phyloP scores from a whole-genome alignment of 2,329 filamentous ascomycete genomes.

The Verticillium nubilum region DNA sequence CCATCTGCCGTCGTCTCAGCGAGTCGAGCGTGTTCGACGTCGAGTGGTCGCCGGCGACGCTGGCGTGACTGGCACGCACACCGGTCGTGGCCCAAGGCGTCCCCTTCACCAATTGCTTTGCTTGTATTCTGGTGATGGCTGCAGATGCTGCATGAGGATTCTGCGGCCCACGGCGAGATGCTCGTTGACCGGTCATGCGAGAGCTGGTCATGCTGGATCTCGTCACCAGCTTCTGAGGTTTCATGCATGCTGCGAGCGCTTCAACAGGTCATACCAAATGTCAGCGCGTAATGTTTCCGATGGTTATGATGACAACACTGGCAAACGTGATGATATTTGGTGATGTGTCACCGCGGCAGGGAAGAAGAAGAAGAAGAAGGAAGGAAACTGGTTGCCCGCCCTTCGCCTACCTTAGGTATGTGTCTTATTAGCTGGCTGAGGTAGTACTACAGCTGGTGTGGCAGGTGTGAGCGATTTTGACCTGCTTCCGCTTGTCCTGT shows the following conservation, averaged over 20 bases:
- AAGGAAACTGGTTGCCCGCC: too few species aligned
- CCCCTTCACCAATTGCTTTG: slow-evolving; percentile 9
- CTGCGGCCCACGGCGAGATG: slow-evolving; percentile 5
- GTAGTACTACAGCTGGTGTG: background rate
- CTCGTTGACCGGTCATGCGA: background rate
- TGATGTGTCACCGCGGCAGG: too few species aligned
- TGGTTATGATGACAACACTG: background rate
- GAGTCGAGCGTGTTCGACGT: background rate
- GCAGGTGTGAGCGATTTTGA: background rate
- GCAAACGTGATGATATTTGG: too few species aligned
- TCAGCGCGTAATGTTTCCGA: background rate
- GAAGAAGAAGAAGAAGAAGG: too few species aligned
- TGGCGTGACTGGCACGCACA: background rate
- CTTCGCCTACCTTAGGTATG: too few species aligned
- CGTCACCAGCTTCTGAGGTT: too few species aligned
- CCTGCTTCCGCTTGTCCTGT: background rate
- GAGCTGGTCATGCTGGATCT: background rate
- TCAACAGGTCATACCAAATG: background rate
- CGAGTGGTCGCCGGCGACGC: background rate
- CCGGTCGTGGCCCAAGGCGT: background rate
- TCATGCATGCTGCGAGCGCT: background rate
- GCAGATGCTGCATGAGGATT: slow-evolving; percentile 10
- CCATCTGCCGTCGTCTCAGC: background rate
- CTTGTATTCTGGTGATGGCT: slow-evolving; percentile 3
- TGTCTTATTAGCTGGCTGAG: too few species aligned